These are phyloP conservation scores for Rhododendron henanense DNA, from an alignment of 148 eudicot species.

Conservation along the genomic window DNA sequence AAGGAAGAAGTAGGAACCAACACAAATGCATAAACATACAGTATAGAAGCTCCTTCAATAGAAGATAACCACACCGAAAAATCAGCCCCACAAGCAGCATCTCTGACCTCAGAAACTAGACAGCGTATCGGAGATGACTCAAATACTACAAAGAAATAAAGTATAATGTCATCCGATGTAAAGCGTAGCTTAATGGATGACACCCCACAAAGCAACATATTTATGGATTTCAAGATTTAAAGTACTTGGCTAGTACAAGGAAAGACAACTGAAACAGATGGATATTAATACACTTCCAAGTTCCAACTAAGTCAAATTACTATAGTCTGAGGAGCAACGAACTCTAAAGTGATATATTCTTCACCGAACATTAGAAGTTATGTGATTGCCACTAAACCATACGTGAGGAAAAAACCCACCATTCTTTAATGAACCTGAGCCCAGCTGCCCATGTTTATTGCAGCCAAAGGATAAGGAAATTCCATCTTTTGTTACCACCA, in stretches of 20 bases:
- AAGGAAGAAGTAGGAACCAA: not conserved
- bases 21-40: conserved; percentile 45
- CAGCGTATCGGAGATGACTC: conserved; percentile 89
- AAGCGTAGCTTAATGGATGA: not conserved
- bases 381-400: not conserved
- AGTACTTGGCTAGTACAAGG: not conserved
- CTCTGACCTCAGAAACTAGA: conserved; percentile 62
- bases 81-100: not conserved
- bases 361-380: too few species aligned
- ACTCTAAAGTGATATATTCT: not conserved
- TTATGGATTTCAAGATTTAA: not conserved
- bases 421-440: conserved; percentile 72
- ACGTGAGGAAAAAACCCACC: conserved; percentile 37
- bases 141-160: conserved; percentile 45
- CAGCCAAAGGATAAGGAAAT: conserved; percentile 82
- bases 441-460: conserved; percentile 98
- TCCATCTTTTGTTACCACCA: conserved; percentile 75
- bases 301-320: not conserved
- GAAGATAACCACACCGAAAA: conserved; percentile 63
- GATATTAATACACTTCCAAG: not conserved
- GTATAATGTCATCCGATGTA: not conserved
- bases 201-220: not conserved
- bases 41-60: conserved; percentile 72
- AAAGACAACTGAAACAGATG: not conserved
- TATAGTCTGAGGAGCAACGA: too few species aligned